Evolutionary conservation across 1,284 basidiomycete genomes (phyloP), one percentile per base, ranked within the genome.

Genomic region (Ustilago hordei): DNA sequence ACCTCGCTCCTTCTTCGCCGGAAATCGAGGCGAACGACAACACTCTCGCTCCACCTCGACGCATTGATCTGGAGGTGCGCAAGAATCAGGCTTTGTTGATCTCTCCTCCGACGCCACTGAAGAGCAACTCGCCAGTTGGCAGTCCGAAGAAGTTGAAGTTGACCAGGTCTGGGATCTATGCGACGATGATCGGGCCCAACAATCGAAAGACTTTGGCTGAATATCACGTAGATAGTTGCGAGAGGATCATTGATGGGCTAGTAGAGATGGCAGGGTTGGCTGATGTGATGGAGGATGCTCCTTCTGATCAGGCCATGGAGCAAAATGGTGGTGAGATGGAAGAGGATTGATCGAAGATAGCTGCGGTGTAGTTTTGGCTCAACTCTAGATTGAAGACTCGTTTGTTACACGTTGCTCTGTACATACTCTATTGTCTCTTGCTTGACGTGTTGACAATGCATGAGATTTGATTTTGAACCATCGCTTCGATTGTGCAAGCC

Each of bases 161-260:
- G 55, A 80, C 68, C 3, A 59, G 72, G 17, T 53, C 72, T 12
- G 76, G 79, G 13, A 82, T 86, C 39, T 86, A 79, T 45, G 81
- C 84, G 17, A 78, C 76, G 19, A 81, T 81, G 62, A 81, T 86
- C 9, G 84, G 84, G 4, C 76, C 84, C 15, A 78, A 67, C 53
- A 76, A 74, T 15, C 75, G 84, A 31, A 83, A 84, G 69, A 86
- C 84, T 55, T 62, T 85, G 17, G 84, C 84, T 0, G 72, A 78
- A 35, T 85, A 83, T 82, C 84, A 86, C 32, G 79, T 86, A 1
- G 79, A 80, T 54, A 68, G 72, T 35, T 77, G 77, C 12, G 68
- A 81, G 31, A 59, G 78, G 19, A 71, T 85, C 38, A 83, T 86
- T n/a, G 81, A 77, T 54, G 60, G 67, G 7, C 57, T 86, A 12